Evolutionary conservation across 768 basidiomycete genomes (phyloP), one percentile per base, ranked within the genome.

Genomic region (Crassisporium funariophilum): DNA sequence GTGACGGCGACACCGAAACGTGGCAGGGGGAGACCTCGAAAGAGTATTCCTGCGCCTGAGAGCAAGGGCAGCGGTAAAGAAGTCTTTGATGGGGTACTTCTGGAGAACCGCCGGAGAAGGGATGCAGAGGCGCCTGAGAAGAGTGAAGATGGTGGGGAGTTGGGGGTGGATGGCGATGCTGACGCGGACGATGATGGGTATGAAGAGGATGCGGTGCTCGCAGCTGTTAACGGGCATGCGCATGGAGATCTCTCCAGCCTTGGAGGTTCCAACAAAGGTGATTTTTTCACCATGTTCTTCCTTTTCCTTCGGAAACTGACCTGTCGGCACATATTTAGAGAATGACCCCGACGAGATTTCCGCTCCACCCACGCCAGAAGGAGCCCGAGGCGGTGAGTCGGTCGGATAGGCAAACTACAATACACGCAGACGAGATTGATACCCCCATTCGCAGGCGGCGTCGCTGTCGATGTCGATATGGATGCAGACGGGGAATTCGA

Each of bases 261-360:
- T 20, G 52, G 52, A 36, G 52, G 44, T 6, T 53, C 55, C 5
- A 55, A 53, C 33, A 55, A 55, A 53, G 57, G 57, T 58, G 23
- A 11, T 8, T 9, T 17, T 19, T 23, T 21, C 5, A 31, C n/a
- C 5, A n/a, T 11, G 11, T n/a, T 31, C 6, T 5, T 29, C 11
- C 10, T 17, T 16, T 13, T 21, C 36, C n/a, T 31, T 39, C 29
- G 5, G 27, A 10, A 6, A 1, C 33, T 37, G 9, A 19, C 17
- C 24, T 33, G 23, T 16, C n/a, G 11, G 15, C 5, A 20, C 13
- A 4, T 5, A 17, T 29, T 7, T 35, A 58, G 56, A 52, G 47
- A 58, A 58, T 43, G 48, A 50, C 22, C 52, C 56, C 15, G 44
- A 46, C 15, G 49, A 49, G 6, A 27, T 42, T 19, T 43, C 44